Evolutionary conservation across 1,284 basidiomycete species (phyloP).

Genomic region (Megacollybia platyphylla): DNA sequence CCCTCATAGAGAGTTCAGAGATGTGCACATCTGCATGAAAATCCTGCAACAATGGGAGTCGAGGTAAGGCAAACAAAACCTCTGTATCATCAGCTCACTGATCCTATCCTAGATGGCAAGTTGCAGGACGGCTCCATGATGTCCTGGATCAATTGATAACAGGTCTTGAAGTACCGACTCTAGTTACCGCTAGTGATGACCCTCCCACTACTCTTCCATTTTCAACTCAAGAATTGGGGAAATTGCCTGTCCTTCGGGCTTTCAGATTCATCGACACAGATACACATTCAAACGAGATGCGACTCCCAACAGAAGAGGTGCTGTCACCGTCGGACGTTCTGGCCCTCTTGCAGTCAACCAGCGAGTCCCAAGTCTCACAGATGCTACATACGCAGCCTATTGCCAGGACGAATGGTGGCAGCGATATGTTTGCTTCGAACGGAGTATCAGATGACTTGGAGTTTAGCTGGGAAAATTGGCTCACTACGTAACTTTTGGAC

Average conservation of each 20-base stretch:
- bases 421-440: too few species aligned
- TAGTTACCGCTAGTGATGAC: not conserved
- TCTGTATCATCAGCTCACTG: slow-evolving; percentile 1
- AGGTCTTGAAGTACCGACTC: not conserved
- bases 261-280: not conserved
- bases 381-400: too few species aligned
- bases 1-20: slow-evolving; percentile 49
- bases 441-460: too few species aligned
- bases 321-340: too few species aligned
- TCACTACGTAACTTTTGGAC: too few species aligned
- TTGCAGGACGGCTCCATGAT: slow-evolving; percentile 25
- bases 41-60: slow-evolving; percentile 43
- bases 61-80: slow-evolving; percentile 17
- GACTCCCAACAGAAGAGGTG: too few species aligned
- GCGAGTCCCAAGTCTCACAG: too few species aligned
- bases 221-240: not conserved
- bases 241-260: not conserved
- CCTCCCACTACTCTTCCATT: not conserved
- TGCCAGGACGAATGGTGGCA: too few species aligned
- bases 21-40: slow-evolving; percentile 61
- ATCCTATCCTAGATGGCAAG: slow-evolving; percentile 24
- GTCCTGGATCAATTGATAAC: not conserved
- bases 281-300: too few species aligned
- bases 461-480: too few species aligned
- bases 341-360: too few species aligned